Conservation (phyloP, 2,329 filamentous ascomycete genomes). For the Aspergillus sp. region DNA sequence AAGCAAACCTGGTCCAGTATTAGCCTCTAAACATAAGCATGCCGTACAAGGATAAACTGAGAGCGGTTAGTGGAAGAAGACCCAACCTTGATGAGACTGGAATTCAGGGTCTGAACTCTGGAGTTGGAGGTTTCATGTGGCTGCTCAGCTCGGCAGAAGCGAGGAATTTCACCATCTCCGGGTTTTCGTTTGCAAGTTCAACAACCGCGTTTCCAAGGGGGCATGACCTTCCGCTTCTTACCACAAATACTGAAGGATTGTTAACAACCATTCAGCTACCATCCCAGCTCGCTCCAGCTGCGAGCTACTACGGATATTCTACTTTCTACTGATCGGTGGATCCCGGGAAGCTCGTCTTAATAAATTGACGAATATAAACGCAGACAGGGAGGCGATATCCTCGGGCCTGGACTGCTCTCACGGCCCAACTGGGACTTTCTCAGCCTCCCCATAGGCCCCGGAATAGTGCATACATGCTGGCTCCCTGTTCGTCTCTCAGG, state of each 20-base stretch:
- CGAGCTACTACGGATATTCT: background rate
- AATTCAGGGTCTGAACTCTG: too few species aligned
- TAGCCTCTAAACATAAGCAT: background rate
- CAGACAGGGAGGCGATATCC: background rate
- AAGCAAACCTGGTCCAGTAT: background rate
- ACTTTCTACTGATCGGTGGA: background rate
- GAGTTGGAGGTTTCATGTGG: too few species aligned
- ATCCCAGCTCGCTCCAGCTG: background rate
- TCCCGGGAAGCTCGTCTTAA: background rate
- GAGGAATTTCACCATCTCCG: background rate
- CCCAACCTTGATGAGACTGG: background rate
- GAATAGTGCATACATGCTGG: slow-evolving; percentile 5
- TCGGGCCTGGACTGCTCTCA: background rate
- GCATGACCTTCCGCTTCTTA: too few species aligned
- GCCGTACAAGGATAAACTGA: background rate
- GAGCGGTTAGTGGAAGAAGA: background rate
- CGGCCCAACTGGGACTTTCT: background rate
- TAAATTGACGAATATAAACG: background rate
- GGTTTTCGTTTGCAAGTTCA: background rate
- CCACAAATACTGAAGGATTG: background rate
- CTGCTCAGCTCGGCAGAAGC: background rate
- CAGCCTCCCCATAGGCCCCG: slow-evolving; percentile 1
- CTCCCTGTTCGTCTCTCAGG: background rate
- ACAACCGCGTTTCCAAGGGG: background rate
- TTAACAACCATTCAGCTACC: background rate